Conservation (phyloP, 768 basidiomycete genomes). For the Hemileccinum rubropunctum region DNA sequence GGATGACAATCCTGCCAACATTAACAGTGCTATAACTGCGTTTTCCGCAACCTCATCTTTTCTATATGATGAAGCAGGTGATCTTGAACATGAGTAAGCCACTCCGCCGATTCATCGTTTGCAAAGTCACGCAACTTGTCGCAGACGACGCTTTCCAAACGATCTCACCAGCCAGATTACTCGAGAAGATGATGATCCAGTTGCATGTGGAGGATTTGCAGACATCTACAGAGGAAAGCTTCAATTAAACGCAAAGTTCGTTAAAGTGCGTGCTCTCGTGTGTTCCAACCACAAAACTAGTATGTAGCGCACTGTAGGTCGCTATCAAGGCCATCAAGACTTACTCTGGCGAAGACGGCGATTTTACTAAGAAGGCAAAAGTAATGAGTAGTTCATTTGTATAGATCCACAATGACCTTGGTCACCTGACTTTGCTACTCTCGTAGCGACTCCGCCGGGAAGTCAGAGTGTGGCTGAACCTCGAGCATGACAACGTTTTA, state of each 20-base stretch:
- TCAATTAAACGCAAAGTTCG: neutral
- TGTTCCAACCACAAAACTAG: too few relatives aligned
- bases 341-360: neutral
- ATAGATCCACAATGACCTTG: neutral
- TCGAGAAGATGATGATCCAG: neutral
- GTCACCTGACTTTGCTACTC: neutral
- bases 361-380: conserved; percentile 6
- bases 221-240: neutral
- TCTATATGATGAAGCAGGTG: too few relatives aligned
- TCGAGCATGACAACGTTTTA: conserved; percentile 24
- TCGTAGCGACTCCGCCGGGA: conserved; percentile 22
- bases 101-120: too few relatives aligned
- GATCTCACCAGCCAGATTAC: neutral
- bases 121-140: too few relatives aligned
- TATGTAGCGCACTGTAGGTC: too few relatives aligned
- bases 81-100: too few relatives aligned
- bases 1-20: too few relatives aligned
- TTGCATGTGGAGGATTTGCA: neutral
- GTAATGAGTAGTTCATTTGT: neutral
- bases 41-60: too few relatives aligned
- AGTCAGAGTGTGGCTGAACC: conserved; percentile 23
- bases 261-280: neutral
- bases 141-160: neutral
- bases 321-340: conserved; percentile 2
- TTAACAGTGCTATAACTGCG: too few relatives aligned